Base-by-base conservation (phyloP, 176 grass and related monocot species). In the Juncus effusus region DNA sequence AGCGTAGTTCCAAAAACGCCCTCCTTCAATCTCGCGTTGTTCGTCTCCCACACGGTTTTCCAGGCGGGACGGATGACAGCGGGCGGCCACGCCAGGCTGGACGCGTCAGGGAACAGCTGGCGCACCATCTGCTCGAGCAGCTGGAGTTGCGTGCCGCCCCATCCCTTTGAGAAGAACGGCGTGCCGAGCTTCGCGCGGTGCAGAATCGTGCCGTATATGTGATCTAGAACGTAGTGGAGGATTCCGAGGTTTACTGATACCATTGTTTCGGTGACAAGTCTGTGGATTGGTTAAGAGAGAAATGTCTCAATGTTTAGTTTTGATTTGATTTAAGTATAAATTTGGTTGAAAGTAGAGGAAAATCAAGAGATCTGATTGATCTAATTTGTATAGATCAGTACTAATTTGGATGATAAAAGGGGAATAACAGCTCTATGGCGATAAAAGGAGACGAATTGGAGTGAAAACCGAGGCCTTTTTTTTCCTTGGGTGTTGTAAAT, bases 161-260 rank as follows among this genome's bases (percentile, higher is more conserved):
- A 93, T 61, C 94, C 94, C 61, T 89, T 87, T 7, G 85, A 99
- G 81, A 99, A 93, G 80, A 99, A 99, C 5, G 94, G 94, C 36
- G 85, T 89, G 44, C 85, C 89, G 62, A 92, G 57, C 72, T 86
- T 97, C 0, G 88, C 83, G 53, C 85, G 70, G 69, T 97, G 85
- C 52, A 97, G 76, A 63, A 88, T 77, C 10, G 85, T 79, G 4
- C 85, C 88, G 62, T 92, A 97, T 73, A 97, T 80, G 67, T 97
- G 93, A 63, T 96, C 92, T 3, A 96, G 62, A 36, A 96, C 79
- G 59, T 86, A 88, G 66, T 96, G 82, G 36, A 89, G 82, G 54
- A 86, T 38, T 5, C 93, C 85, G 60, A 92, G 16, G 85, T 97
- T 97, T 69, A 91, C 74, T 36, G 85, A 86, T 62, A 97, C 85